Conservation (phyloP, 2,329 filamentous ascomycete genomes). For the Scedosporium minutisporum region DNA sequence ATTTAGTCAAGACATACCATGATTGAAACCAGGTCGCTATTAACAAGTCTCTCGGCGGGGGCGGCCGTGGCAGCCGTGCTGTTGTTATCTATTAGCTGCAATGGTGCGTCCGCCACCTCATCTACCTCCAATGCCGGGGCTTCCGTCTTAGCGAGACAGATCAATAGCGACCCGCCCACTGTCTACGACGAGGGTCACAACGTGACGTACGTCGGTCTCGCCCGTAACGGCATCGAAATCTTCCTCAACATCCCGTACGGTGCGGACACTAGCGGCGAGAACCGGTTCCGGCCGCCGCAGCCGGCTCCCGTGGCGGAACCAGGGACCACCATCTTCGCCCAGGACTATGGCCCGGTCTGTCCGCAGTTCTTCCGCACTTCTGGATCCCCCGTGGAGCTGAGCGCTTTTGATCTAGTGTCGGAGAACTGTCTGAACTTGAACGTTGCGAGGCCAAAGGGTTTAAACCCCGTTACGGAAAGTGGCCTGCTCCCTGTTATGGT, state of each 20-base stretch:
- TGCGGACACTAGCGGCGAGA: constrained; percentile 31
- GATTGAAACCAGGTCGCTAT: too few species aligned
- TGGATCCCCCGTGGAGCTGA: constrained; percentile 20
- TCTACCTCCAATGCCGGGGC: too few species aligned
- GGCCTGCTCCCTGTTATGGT: constrained; percentile 41
- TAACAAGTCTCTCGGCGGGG: too few species aligned
- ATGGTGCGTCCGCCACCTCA: too few species aligned
- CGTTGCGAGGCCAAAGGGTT: constrained; percentile 20
- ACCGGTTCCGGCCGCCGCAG: constrained; percentile 35
- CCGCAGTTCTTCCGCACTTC: constrained; percentile 27
- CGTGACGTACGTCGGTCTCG: constrained; percentile 31
- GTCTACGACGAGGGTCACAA: constrained; percentile 11
- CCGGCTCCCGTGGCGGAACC: constrained; percentile 19
- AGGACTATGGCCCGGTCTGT: constrained; percentile 30
- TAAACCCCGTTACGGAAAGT: neutral
- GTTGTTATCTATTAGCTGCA: too few species aligned
- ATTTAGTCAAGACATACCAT: too few species aligned
- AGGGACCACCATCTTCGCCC: constrained; percentile 26
- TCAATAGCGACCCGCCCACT: too few species aligned
- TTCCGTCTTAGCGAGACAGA: too few species aligned
- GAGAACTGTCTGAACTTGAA: constrained; percentile 26
- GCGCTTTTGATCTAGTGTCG: constrained; percentile 26
- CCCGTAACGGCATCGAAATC: constrained; percentile 32
- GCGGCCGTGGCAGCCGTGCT: too few species aligned
- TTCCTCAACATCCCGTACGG: constrained; percentile 38